These are phyloP conservation scores for Pythium monospermum DNA, from an alignment of 352 stramenopile genomes.

Conservation along the genomic window DNA sequence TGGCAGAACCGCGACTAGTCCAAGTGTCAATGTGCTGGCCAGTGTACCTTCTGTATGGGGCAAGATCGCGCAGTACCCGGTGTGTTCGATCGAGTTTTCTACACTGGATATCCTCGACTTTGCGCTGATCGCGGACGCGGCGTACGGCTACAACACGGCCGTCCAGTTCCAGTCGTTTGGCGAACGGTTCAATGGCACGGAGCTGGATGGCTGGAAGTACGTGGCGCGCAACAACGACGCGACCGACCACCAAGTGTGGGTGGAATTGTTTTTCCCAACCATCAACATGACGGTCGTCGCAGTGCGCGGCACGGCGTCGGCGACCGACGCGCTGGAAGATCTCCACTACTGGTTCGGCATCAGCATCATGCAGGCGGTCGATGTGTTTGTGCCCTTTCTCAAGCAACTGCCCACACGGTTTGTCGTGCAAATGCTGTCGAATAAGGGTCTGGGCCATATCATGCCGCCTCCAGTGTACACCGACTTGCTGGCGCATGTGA, in stretches of 20 bases:
- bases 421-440: constrained; percentile 80
- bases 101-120: constrained; percentile 83
- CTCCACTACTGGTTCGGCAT: constrained; percentile 87
- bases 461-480: constrained; percentile 80
- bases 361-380: constrained; percentile 80
- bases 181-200: constrained; percentile 78
- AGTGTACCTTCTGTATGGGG: constrained; percentile 50
- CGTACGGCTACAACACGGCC: constrained; percentile 75
- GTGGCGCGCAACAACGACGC: constrained; percentile 63
- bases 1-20: constrained; percentile 12
- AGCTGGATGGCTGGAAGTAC: constrained; percentile 71
- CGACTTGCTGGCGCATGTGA: constrained; percentile 64
- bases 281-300: constrained; percentile 86
- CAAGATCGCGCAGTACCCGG: constrained; percentile 68
- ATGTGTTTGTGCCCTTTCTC: constrained; percentile 83
- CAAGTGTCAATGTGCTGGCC: constrained; percentile 36
- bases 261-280: constrained; percentile 75
- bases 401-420: constrained; percentile 76
- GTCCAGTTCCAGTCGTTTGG: constrained; percentile 72
- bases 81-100: constrained; percentile 59
- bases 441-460: constrained; percentile 58
- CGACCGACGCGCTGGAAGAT: constrained; percentile 79
- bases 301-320: constrained; percentile 76
- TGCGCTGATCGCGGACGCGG: constrained; percentile 75
- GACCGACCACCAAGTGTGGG: constrained; percentile 72